These are phyloP conservation scores for Acacia crassicarpa DNA, from an alignment of 306 rosid genomes.

Conservation along the genomic window DNA sequence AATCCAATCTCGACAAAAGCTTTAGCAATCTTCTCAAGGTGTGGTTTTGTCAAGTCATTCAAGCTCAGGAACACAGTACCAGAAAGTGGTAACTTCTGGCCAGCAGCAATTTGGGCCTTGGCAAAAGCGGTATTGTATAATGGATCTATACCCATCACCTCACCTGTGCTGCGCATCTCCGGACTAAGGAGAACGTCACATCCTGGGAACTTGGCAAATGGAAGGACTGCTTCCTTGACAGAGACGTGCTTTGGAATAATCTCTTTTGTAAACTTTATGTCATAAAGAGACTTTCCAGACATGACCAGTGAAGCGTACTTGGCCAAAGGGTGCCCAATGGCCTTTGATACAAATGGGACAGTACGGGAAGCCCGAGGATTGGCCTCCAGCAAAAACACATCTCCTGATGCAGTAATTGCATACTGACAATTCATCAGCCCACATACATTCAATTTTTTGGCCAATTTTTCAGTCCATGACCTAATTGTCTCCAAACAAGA, in stretches of 20 bases:
- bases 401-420: slow-evolving; percentile 77
- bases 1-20: slow-evolving; percentile 68
- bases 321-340: slow-evolving; percentile 94
- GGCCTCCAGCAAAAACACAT: slow-evolving; percentile 90
- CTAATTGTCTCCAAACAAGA: slow-evolving; percentile 79
- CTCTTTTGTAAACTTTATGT: slow-evolving; percentile 76
- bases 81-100: slow-evolving; percentile 79
- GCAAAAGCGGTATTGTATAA: slow-evolving; percentile 84
- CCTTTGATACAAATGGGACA: slow-evolving; percentile 94
- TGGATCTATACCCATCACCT: slow-evolving; percentile 95
- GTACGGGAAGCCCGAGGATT: slow-evolving; percentile 97
- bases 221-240: slow-evolving; percentile 98
- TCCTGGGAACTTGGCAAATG: slow-evolving; percentile 92
- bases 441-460: slow-evolving; percentile 73
- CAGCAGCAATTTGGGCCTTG: slow-evolving; percentile 95
- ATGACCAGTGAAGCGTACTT: slow-evolving; percentile 95
- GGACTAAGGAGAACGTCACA: slow-evolving; percentile 90
- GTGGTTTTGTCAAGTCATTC: slow-evolving; percentile 82
- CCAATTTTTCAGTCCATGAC: slow-evolving; percentile 85
- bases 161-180: slow-evolving; percentile 99
- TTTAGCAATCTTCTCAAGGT: slow-evolving; percentile 80
- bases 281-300: slow-evolving; percentile 91
- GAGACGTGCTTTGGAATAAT: slow-evolving; percentile 84
- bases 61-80: slow-evolving; percentile 90
- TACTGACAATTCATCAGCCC: slow-evolving; percentile 99